Conservation (phyloP, 73 alveolate genomes). For the Uronychia setigera region DNA sequence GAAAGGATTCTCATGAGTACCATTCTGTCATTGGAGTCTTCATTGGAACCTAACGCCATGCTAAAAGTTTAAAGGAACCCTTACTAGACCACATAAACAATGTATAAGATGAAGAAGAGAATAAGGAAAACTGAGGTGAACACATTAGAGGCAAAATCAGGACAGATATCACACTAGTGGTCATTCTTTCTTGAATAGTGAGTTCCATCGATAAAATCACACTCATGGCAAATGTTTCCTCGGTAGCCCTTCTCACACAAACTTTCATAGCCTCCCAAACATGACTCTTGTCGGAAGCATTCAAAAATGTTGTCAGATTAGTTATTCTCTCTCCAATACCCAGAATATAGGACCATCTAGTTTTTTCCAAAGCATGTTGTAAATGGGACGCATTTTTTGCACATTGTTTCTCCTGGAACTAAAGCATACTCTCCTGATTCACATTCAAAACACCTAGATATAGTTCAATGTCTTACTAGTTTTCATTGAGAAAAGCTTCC, state of each 20-base stretch:
- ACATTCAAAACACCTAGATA: background rate
- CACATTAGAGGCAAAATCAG: background rate
- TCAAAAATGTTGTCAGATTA: background rate
- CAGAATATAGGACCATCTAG: background rate
- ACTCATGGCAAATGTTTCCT: background rate
- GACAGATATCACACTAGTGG: background rate
- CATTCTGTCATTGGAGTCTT: background rate
- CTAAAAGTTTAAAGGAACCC: background rate
- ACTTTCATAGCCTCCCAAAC: background rate
- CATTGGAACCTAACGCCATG: background rate
- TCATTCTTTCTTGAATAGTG: background rate
- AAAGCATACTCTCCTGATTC: background rate
- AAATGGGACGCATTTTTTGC: background rate
- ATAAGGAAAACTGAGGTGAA: background rate
- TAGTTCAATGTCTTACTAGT: background rate
- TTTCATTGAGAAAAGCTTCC: background rate
- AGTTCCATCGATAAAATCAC: background rate
- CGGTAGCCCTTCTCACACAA: background rate
- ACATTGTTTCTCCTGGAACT: background rate
- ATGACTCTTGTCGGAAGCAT: background rate
- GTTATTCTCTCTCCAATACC: background rate
- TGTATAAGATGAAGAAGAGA: background rate
- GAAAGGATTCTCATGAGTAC: background rate
- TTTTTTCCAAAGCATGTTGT: background rate
- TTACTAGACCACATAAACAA: background rate